Conservation (phyloP, 2,329 filamentous ascomycete genomes). For the Leptosphaerulina australis region DNA sequence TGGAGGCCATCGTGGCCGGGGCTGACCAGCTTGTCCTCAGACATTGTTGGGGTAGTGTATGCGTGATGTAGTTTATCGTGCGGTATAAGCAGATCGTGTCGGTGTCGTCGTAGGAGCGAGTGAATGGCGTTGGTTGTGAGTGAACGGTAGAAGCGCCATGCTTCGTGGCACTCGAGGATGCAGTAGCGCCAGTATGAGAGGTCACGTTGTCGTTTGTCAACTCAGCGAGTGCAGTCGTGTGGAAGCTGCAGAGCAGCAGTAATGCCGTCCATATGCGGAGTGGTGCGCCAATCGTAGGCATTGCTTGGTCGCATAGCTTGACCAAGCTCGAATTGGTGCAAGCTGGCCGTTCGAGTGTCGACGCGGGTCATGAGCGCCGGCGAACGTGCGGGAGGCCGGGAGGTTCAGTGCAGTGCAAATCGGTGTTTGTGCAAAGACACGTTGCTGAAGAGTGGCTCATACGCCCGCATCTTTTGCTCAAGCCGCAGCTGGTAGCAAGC, state of each 20-base stretch:
- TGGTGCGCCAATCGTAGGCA: constrained; percentile 48
- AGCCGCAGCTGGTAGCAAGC: constrained; percentile 13
- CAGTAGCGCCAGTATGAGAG: constrained; percentile 31
- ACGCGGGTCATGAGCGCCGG: constrained; percentile 7
- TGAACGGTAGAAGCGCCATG: constrained; percentile 22
- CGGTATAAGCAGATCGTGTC: constrained; percentile 57
- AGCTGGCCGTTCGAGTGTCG: constrained; percentile 24
- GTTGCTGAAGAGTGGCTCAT: constrained; percentile 17
- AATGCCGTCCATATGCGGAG: constrained; percentile 46
- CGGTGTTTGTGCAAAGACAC: constrained; percentile 26
- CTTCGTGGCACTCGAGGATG: constrained; percentile 32
- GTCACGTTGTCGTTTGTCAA: constrained; percentile 42
- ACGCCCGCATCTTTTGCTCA: constrained; percentile 9
- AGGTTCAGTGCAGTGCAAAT: constrained; percentile 23
- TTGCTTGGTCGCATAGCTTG: constrained; percentile 49
- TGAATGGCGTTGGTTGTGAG: constrained; percentile 17
- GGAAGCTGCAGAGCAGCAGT: constrained; percentile 43
- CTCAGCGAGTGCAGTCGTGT: constrained; percentile 34
- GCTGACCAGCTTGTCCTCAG: constrained; percentile 65
- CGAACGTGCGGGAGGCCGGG: constrained; percentile 13
- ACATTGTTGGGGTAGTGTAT: constrained; percentile 77
- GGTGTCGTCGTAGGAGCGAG: constrained; percentile 34
- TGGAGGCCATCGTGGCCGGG: constrained; percentile 23
- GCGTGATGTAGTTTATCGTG: constrained; percentile 82
- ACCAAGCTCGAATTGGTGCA: constrained; percentile 32